Base-by-base conservation (phyloP, 2,329 filamentous ascomycete species). In the Aspergillus proliferans region DNA sequence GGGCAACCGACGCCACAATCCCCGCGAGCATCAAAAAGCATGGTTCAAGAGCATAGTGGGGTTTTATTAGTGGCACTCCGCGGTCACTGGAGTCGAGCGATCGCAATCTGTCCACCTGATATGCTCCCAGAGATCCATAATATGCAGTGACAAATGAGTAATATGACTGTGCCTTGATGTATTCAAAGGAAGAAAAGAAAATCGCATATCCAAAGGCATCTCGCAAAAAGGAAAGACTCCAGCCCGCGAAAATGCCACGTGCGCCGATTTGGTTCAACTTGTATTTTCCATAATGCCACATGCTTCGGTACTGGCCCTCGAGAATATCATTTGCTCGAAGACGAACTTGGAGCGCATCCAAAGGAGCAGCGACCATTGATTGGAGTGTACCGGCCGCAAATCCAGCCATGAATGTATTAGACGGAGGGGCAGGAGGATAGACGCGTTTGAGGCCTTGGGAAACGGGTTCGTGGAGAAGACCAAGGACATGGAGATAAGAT, bases 171-270 rank as follows among this genome's bases (percentile, higher is more conserved):
- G 76, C 76, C 58, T 85, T 85, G 58, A 84, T 69, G 28, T 76
- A 82, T 62, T 85, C 82, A 53, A 85, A 85, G 1, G 76, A 76
- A 42, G 75, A 73, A 63, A 85, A 85, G 68, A 85, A 85, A 14
- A 81, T 65, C 2, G 77, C 82, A 43, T 77, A 79, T 8, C 82
- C 82, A 33, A 83, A 70, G 1, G 78, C 74, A 58, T 85, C 82
- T 52, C 82, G 82, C 26, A 82, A 34, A 39, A 85, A 74, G 0
- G 77, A 79, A 3, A 85, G 64, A 3, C 75, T 71, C 73, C 76
- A 84, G n/a, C 82, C 82, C 3, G 81, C 81, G 57, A 84, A 84
- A 18, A 85, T 74, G 19, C 82, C 82, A 8, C 79, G 77, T 3
- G 75, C 52, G 4, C 82, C 82, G 48, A 85, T 84, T 34, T 80